phyloP scores from a whole-genome alignment of 2,329 filamentous ascomycete species.

The Botrytis tulipae region DNA sequence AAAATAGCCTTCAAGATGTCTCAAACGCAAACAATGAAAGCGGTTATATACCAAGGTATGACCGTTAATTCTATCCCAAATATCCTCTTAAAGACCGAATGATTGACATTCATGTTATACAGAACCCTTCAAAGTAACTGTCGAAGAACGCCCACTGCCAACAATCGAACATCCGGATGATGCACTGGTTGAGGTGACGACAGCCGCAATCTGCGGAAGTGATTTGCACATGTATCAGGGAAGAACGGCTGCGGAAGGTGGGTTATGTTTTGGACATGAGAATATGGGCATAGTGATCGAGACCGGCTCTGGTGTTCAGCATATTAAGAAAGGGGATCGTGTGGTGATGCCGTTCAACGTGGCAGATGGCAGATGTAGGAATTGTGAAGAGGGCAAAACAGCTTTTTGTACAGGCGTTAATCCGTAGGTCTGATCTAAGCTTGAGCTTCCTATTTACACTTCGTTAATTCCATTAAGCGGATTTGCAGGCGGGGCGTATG shows the following conservation, averaged over 20 bases:
- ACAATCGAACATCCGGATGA: constrained; percentile 53
- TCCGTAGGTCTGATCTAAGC: constrained; percentile 38
- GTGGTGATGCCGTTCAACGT: constrained; percentile 82
- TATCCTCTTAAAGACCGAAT: background rate
- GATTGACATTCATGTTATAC: background rate
- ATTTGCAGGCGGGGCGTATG: constrained; percentile 59
- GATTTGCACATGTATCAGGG: constrained; percentile 62
- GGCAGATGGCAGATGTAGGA: constrained; percentile 79
- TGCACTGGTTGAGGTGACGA: constrained; percentile 45
- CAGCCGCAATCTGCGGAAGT: constrained; percentile 35
- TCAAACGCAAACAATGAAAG: constrained; percentile 17
- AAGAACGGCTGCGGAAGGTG: constrained; percentile 58
- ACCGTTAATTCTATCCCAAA: background rate
- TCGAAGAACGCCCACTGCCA: constrained; percentile 58
- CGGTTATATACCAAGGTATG: constrained; percentile 20
- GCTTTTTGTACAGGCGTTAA: constrained; percentile 73
- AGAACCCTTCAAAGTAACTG: constrained; percentile 48
- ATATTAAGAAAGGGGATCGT: constrained; percentile 70
- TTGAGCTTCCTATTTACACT: background rate
- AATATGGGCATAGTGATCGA: constrained; percentile 76
- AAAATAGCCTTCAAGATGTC: background rate
- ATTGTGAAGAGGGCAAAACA: constrained; percentile 73
- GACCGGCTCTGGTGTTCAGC: constrained; percentile 64
- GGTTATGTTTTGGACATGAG: constrained; percentile 73
- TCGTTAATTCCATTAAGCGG: constrained; percentile 37